Conservation (phyloP, 2,329 filamentous ascomycete genomes). For the Stachybotrys chartarum region DNA sequence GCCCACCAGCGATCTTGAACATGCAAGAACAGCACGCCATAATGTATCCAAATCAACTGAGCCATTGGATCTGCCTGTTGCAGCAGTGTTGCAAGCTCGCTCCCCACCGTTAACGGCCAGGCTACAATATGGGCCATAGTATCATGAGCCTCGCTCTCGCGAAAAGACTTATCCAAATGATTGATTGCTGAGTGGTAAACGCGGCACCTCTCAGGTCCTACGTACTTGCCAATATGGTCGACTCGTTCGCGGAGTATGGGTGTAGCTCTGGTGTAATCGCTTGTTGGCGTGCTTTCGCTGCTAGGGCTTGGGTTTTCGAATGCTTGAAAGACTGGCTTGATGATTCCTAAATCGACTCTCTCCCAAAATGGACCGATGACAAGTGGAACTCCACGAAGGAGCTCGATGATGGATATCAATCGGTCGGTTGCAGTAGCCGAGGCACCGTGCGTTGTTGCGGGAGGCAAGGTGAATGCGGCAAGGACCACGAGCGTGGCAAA, state of each 20-base stretch:
- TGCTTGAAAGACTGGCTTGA: not conserved
- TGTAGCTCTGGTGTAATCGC: not conserved
- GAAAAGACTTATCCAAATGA: not conserved
- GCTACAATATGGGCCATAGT: not conserved
- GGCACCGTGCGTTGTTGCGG: not conserved
- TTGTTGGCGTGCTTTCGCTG: not conserved
- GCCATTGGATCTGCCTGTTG: not conserved
- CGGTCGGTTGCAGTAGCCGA: not conserved
- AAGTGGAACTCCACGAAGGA: not conserved
- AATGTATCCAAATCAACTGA: not conserved
- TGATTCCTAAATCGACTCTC: not conserved
- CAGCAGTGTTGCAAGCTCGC: not conserved
- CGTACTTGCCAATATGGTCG: not conserved
- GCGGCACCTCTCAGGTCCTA: not conserved
- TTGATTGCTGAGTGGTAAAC: not conserved
- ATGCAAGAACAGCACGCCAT: not conserved
- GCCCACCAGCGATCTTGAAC: not conserved
- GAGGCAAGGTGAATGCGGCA: not conserved
- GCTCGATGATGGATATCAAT: not conserved
- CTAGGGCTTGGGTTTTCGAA: not conserved
- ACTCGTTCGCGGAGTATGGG: not conserved
- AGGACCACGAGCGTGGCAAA: not conserved
- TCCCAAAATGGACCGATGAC: not conserved
- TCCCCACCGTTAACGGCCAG: not conserved
- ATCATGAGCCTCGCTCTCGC: not conserved